Base-by-base conservation (phyloP, 106 monocot species). In the Narthecium ossifragum region DNA sequence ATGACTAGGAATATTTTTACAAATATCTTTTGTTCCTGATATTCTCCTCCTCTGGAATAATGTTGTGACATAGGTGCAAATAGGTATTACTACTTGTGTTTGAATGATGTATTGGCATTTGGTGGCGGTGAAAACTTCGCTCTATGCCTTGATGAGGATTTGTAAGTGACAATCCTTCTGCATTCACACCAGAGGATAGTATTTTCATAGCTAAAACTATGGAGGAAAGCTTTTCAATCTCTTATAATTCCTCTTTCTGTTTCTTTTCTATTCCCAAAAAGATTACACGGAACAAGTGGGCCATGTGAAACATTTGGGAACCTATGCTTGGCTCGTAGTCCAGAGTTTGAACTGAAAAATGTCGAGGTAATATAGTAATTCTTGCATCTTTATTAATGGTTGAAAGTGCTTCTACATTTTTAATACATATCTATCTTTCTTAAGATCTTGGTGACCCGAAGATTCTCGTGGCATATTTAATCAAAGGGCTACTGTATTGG, bases 261-360 rank as follows among this genome's bases (percentile, higher is more conserved):
- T 61, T 55, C 21, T 24, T 58, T 28, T 60, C 32, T 64, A 55
- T 41, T 1, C 9, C 71, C 49, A 41, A 34, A 37, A 73, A 94
- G 93, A 57, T 78, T 94, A 40, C 85, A 71, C 63, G 93, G 93
- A 70, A 78, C 72, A 20, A 94, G 93, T 63, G 89, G 93, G 13
- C 72, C 85, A 8, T 71, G 74, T 75, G 85, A 86, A 51, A 94
- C 93, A 6, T 94, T 83, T 78, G 93, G 89, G 53, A 94, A 94
- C 59, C 68, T 70, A 53, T 94, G 93, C 46, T 78, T 90, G 74
- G 93, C 89, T 70, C 77, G 83, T 75, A 75, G 34, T 61, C 53
- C 76, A 62, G 90, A 94, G 26, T 94, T 94, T 77, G 89, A 89
- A 71, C 29, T 94, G 58, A 94, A 90, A 81, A 90, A 94, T 66